A percentile compares a stretch with the other conserved stretches of the same genome.
Evolutionary conservation across 169 alveolate genomes (phyloP).

Genomic region (Ichthyophthirius multifiliis): DNA sequence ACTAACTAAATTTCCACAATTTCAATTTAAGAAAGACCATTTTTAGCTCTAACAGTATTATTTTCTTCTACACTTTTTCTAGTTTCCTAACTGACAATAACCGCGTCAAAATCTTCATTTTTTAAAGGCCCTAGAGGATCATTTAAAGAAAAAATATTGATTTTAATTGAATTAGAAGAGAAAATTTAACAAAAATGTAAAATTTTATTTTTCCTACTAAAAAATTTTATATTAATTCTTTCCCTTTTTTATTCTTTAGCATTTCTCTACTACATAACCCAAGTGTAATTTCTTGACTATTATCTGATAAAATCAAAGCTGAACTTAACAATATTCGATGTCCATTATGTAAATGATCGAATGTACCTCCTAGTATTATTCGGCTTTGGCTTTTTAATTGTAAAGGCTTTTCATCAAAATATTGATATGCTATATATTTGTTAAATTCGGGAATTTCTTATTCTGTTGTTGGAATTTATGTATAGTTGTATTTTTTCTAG

Average conservation of each 20-base stretch:
- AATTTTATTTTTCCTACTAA: conserved; percentile 9
- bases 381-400: background rate
- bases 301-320: conserved; percentile 28
- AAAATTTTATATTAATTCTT: conserved; percentile 21
- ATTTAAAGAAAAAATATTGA: conserved; percentile 12
- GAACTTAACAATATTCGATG: conserved; percentile 41
- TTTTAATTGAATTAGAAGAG: conserved; percentile 3
- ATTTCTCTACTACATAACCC: conserved; percentile 33
- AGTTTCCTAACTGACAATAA: conserved; percentile 37
- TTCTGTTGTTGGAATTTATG: too few relatives aligned
- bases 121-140: conserved; percentile 53
- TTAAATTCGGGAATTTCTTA: too few relatives aligned
- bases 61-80: conserved; percentile 32
- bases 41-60: conserved; percentile 29
- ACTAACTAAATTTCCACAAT: conserved; percentile 34
- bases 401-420: too few relatives aligned
- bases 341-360: conserved; percentile 56
- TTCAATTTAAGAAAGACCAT: background rate
- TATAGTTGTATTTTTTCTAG: too few relatives aligned
- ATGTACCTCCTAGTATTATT: conserved; percentile 54
- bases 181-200: background rate
- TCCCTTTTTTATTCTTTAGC: conserved; percentile 31
- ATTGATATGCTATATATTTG: too few relatives aligned
- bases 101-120: conserved; percentile 36
- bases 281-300: conserved; percentile 2